phyloP scores from a whole-genome alignment of 371 early-diverging fungal species.

The Scutellospora calospora region DNA sequence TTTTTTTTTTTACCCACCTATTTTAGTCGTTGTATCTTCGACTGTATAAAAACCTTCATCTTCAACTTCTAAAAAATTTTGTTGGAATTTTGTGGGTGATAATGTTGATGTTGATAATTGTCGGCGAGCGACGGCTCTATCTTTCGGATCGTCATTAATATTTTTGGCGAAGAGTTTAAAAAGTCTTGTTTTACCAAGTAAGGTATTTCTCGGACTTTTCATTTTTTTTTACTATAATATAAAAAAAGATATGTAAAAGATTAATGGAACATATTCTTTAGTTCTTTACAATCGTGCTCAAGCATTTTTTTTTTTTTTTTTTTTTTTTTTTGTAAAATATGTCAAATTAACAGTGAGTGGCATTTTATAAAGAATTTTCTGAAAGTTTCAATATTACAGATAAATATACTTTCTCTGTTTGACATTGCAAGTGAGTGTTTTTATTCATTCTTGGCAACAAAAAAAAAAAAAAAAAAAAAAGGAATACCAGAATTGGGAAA shows the following conservation, averaged over 20 bases:
- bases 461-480: too few species aligned
- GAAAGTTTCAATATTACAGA: too few species aligned
- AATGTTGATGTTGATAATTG: slow-evolving; percentile 5
- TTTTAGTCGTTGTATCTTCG: slow-evolving; percentile 9
- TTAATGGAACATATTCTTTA: too few species aligned
- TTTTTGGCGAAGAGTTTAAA: slow-evolving; percentile 38
- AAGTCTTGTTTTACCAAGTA: slow-evolving; percentile 33
- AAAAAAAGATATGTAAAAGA: neutral
- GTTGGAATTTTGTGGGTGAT: neutral
- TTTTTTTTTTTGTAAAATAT: too few species aligned
- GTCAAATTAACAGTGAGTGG: too few species aligned
- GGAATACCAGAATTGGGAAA: too few species aligned
- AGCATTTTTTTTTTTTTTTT: too few species aligned
- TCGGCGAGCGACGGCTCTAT: slow-evolving; percentile 12
- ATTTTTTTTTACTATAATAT: slow-evolving; percentile 22
- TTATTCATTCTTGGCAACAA: too few species aligned
- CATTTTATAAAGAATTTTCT: too few species aligned
- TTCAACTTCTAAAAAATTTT: neutral
- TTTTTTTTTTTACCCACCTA: neutral
- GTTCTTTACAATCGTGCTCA: too few species aligned
- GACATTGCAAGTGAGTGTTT: too few species aligned
- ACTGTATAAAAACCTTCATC: slow-evolving; percentile 42
- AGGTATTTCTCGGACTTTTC: slow-evolving; percentile 32
- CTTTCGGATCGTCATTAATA: slow-evolving; percentile 32
- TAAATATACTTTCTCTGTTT: too few species aligned